phyloP scores from a whole-genome alignment of 2,329 filamentous ascomycete species.

The Trichophyton schoenleinii region DNA sequence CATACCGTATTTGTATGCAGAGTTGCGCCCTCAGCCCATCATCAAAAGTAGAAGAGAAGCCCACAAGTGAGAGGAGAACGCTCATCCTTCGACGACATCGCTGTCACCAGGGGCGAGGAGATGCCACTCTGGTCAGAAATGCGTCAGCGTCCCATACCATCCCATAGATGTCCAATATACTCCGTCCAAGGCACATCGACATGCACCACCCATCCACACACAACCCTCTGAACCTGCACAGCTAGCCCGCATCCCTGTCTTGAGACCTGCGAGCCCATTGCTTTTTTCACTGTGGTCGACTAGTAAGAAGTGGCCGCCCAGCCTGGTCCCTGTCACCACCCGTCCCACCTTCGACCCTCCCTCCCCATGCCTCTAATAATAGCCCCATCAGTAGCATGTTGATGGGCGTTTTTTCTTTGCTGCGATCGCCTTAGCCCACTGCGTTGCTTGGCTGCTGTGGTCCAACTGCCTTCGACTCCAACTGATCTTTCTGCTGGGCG shows the following conservation, averaged over 20 bases:
- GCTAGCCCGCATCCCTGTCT: constrained; percentile 1
- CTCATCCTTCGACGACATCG: neutral
- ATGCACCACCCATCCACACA: neutral
- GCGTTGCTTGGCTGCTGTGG: constrained; percentile 2
- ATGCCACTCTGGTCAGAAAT: neutral
- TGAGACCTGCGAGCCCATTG: neutral
- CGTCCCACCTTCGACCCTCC: constrained; percentile 9
- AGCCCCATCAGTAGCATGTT: constrained; percentile 3
- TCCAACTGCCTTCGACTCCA: constrained; percentile 1
- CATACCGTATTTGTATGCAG: neutral
- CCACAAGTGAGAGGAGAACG: neutral
- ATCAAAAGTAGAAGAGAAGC: neutral
- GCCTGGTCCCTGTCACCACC: constrained; percentile 12
- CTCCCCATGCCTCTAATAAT: constrained; percentile 5
- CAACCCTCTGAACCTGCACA: neutral
- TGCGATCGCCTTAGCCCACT: neutral
- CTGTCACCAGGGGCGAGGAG: neutral
- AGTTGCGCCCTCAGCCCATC: constrained; percentile 1
- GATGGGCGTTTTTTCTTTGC: constrained; percentile 1
- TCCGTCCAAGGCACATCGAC: neutral
- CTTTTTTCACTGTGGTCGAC: neutral
- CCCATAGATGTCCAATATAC: neutral
- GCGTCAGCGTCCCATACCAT: neutral
- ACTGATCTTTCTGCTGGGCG: neutral
- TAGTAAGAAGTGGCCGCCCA: constrained; percentile 4